Base-by-base conservation (phyloP, 345 rosid species). In the Acer saccharum region DNA sequence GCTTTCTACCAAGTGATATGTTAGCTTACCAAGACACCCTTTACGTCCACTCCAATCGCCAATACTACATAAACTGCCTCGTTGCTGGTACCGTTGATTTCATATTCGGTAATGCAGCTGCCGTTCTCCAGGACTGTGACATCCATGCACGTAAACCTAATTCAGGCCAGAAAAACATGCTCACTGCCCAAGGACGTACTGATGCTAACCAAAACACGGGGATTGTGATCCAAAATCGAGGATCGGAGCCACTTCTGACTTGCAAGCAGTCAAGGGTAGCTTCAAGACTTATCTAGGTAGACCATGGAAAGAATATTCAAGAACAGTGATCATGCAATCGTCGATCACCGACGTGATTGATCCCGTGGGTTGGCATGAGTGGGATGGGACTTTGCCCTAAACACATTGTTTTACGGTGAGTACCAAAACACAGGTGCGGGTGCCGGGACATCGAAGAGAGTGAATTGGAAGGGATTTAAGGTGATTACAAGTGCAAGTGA, bases 171-270 rank as follows among this genome's bases (percentile, higher is more conserved):
- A 95, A 92, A 72, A 95, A 94, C 84, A 95, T 95, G 99, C 86
- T 95, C 57, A 95, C 99, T 0, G 99, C 99, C 6, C 99, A 95
- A 60, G 99, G 99, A 72, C 81, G 98, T 25, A 83, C 81, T 0
- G 99, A 95, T 75, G 93, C 97, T 1, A 94, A 95, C 78, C 99
- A 95, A 57, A 91, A 91, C 93, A 95, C 99, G 0, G 99, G 99
- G 23, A 95, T 94, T 11, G 98, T 95, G 16, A 94, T 95, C 50
- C 99, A 95, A 12, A 91, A 66, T 89, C 84, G 3, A 75, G 98
- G 74, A 95, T 95, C 29, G 96, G 93, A 0, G 95, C 94, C 73
- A 92, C 98, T 29, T 80, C 86, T 9, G 99, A 95, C 74, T 84
- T 95, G 25, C 69, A 2, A 32, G 0, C 93, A 0, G 97, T 88